phyloP scores from a whole-genome alignment of 164 flowering plant genomes.

The Tinospora cordifolia region DNA sequence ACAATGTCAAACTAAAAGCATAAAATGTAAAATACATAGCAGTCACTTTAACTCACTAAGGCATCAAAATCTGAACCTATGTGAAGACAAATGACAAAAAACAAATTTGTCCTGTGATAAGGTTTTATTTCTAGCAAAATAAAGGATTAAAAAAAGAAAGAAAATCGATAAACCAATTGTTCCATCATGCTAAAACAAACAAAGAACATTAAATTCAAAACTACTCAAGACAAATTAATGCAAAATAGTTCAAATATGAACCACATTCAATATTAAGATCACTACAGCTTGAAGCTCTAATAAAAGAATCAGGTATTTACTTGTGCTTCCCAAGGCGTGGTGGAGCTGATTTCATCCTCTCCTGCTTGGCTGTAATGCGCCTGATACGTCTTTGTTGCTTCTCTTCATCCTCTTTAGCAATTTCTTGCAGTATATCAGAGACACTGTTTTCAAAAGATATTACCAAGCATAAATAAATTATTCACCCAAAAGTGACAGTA shows the following conservation, averaged over 20 bases:
- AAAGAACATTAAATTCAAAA: not conserved
- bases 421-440: constrained; percentile 71
- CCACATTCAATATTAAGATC: not conserved
- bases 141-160: not conserved
- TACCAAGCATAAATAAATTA: not conserved
- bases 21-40: too few relatives aligned
- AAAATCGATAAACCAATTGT: not conserved
- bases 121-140: not conserved
- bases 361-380: constrained; percentile 62
- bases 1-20: too few relatives aligned
- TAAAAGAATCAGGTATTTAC: constrained; percentile 32
- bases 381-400: constrained; percentile 60
- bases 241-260: not conserved
- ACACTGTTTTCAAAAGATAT: constrained; percentile 35
- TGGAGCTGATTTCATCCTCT: constrained; percentile 65
- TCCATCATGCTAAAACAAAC: not conserved
- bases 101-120: not conserved
- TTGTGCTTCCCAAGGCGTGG: constrained; percentile 92
- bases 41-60: too few relatives aligned
- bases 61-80: too few relatives aligned
- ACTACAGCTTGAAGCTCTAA: not conserved
- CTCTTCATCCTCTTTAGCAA: constrained; percentile 82
- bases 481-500: not conserved
- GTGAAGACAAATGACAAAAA: not conserved
- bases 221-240: not conserved